Conservation (phyloP, 164 flowering plant species). For the Magnolia sinica region DNA sequence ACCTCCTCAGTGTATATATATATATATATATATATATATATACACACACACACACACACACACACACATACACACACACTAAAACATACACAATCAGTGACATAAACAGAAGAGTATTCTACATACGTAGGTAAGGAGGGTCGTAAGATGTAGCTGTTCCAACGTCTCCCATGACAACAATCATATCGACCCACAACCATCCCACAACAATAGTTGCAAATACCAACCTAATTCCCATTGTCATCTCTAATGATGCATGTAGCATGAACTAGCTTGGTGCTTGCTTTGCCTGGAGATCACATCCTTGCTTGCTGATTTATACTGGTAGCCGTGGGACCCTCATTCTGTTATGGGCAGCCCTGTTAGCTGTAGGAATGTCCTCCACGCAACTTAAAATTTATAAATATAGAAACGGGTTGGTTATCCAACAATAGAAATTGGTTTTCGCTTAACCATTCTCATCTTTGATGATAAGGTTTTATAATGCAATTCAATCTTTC, state of each 20-base stretch:
- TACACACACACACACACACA: too few relatives aligned
- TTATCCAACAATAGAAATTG: not conserved
- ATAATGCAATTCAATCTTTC: not conserved
- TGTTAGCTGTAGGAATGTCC: not conserved
- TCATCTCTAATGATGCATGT: too few relatives aligned
- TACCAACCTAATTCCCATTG: conserved; percentile 12
- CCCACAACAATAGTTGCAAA: conserved; percentile 12
- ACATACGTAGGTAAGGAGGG: conserved; percentile 28
- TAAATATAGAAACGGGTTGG: not conserved
- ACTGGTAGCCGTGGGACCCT: not conserved
- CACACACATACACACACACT: too few relatives aligned
- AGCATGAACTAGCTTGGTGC: too few relatives aligned
- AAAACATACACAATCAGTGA: not conserved
- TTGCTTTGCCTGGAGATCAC: not conserved
- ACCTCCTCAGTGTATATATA: too few relatives aligned
- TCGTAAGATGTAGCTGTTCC: conserved; percentile 28
- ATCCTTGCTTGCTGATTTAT: not conserved
- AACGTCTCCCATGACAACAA: conserved; percentile 21
- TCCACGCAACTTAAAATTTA: not conserved
- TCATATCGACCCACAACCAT: conserved; percentile 13
- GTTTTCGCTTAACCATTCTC: too few relatives aligned
- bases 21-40: too few relatives aligned
- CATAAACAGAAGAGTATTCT: not conserved
- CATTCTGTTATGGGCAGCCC: not conserved
- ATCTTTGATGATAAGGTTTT: not conserved